Base-by-base conservation (phyloP, 1,284 basidiomycete species). In the Phaffia rhodozyma region DNA sequence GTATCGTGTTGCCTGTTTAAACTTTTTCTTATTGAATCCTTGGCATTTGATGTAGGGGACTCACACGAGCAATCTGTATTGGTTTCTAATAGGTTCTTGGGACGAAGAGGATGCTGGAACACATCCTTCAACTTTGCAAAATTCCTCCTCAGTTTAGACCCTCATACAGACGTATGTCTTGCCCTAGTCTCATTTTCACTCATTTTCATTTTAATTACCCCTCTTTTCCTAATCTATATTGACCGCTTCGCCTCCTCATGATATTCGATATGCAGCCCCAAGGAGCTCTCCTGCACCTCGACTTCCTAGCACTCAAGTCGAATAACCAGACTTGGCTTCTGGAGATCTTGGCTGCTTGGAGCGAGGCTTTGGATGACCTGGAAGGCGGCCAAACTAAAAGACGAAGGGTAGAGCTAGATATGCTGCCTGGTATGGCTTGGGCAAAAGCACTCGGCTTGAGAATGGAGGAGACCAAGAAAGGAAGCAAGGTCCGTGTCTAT, bases 111-210 rank as follows among this genome's bases (percentile, higher is more conserved):
- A 1, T 89, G 89, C 68, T 83, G 86, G 65, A 82, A 89, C 11
- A 91, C 92, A 0, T 84, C 90, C 0, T 92, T 93, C 73, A 90
- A 93, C 74, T 91, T 91, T 71, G 84, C 87, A 2, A 83, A 86
- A 49, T 80, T 96, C 0, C 78, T 96, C 55, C 85, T 87, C 66
- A 81, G 85, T 0, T 79, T 94, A 0, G 89, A 93, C 71, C 89
- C 91, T 0, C 81, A 84, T 54, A 57, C 63, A 3, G 66, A 67
- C 75, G 73, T 74, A 60, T 50, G 74, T 62, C n/a, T 38, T 43
- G 38, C 38, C 38, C 16, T 43, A 43, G 16, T 53, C 34, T 30
- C 9, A 4, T 23, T 43, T 21, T n/a, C 16, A 16, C 5, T 16
- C 18, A 30, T 29, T 29, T 13, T 57, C 6, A 21, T 7, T 11